Conservation (phyloP, 1,139 yeast genomes). For the Saccharomyces hybrid region DNA sequence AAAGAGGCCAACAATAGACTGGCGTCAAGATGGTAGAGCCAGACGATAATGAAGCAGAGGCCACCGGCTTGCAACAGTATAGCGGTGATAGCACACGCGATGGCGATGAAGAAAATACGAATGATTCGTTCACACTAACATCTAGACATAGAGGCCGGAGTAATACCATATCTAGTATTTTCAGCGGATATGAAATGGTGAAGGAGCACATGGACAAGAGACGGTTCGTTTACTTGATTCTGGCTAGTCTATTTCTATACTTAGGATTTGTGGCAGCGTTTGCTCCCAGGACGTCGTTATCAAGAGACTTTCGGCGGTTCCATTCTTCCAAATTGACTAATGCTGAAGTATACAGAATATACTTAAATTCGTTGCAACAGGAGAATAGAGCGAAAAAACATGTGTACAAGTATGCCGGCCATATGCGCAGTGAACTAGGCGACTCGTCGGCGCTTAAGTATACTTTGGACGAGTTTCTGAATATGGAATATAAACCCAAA, state of each 20-base stretch:
- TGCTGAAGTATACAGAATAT: slow-evolving; percentile 54
- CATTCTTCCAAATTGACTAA: slow-evolving; percentile 58
- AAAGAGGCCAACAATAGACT: neutral
- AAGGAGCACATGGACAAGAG: slow-evolving; percentile 48
- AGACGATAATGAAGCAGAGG: neutral
- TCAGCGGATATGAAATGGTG: slow-evolving; percentile 37
- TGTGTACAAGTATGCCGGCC: slow-evolving; percentile 33
- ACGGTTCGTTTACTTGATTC: slow-evolving; percentile 40
- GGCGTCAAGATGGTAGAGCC: neutral
- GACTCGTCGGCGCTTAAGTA: slow-evolving; percentile 41
- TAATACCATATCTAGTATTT: slow-evolving; percentile 26
- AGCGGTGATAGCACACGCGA: neutral
- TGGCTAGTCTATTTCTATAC: slow-evolving; percentile 24
- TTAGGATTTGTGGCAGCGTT: slow-evolving; percentile 61
- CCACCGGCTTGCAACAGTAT: neutral
- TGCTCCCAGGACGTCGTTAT: slow-evolving; percentile 77
- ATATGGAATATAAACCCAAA: slow-evolving; percentile 43
- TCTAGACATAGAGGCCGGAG: slow-evolving; percentile 20
- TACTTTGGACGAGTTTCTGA: slow-evolving; percentile 36
- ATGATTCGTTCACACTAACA: slow-evolving; percentile 10
- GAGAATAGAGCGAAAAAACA: slow-evolving; percentile 35
- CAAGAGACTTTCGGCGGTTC: slow-evolving; percentile 72
- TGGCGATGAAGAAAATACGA: neutral
- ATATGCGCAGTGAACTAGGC: slow-evolving; percentile 9
- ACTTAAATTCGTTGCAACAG: slow-evolving; percentile 30